A percentile compares a stretch with the other conserved stretches of the same genome.
phyloP scores from a whole-genome alignment of 306 rosid species.

The Leucaena leucocephala region DNA sequence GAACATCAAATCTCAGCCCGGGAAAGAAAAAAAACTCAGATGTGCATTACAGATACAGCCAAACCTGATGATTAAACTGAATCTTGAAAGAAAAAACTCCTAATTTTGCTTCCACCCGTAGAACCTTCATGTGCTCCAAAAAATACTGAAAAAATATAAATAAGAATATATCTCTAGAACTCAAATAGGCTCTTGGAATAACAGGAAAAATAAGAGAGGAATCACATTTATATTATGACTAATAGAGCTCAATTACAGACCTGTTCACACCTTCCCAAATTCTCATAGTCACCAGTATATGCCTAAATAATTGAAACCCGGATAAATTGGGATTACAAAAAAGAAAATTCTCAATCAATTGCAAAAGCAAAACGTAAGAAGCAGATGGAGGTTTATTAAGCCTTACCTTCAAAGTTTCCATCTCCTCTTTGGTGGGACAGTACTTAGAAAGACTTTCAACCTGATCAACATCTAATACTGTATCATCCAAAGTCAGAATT shows the following conservation, averaged over 20 bases:
- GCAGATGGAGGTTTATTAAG: conserved; percentile 27
- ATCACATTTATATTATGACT: conserved; percentile 29
- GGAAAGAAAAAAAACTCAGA: neutral
- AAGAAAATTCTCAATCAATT: conserved; percentile 32
- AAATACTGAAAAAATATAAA: conserved; percentile 65
- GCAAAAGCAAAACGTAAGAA: conserved; percentile 29
- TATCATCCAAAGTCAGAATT: conserved; percentile 86
- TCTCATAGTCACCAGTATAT: conserved; percentile 84
- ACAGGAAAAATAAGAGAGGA: conserved; percentile 10
- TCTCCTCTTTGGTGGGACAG: conserved; percentile 98
- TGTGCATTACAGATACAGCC: conserved; percentile 49
- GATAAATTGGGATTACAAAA: conserved; percentile 37
- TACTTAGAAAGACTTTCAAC: conserved; percentile 93
- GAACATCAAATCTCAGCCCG: neutral
- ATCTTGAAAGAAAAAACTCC: conserved; percentile 95
- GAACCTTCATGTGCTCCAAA: conserved; percentile 97
- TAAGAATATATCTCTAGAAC: neutral
- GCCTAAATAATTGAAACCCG: conserved; percentile 55
- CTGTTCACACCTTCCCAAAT: conserved; percentile 95
- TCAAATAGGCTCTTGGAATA: conserved; percentile 18
- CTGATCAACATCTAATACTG: conserved; percentile 92
- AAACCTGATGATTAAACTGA: conserved; percentile 91
- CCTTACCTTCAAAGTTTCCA: conserved; percentile 93
- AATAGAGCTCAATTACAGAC: conserved; percentile 51
- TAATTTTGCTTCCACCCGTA: conserved; percentile 95